phyloP scores from a whole-genome alignment of 805 yeast species.

The Barnettozyma wickerhamii region DNA sequence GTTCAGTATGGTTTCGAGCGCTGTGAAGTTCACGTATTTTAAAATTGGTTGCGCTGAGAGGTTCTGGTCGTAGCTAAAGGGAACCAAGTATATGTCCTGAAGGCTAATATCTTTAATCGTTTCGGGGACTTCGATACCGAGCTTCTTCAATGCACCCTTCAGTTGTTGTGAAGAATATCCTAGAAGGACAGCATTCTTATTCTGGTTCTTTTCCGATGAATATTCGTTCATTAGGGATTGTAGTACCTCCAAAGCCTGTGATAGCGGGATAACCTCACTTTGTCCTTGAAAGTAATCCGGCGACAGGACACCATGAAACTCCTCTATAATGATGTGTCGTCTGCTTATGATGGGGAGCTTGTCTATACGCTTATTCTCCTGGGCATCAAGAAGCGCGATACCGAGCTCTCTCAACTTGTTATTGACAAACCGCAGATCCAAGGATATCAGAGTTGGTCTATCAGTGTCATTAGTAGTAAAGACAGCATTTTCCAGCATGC shows the following conservation, averaged over 20 bases:
- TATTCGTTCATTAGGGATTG: not conserved
- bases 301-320: conserved; percentile 19
- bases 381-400: conserved; percentile 4
- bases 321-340: conserved; percentile 18
- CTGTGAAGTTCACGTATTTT: conserved; percentile 4
- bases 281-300: conserved; percentile 18
- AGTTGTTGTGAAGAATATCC: not conserved
- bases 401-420: conserved; percentile 7
- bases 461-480: conserved; percentile 4
- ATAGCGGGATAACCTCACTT: conserved; percentile 11
- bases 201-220: not conserved
- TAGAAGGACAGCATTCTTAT: too few species aligned
- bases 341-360: not conserved
- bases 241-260: conserved; percentile 4
- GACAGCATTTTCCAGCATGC: conserved; percentile 2
- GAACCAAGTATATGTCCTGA: conserved; percentile 14
- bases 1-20: conserved; percentile 13
- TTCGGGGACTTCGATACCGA: not conserved
- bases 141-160: not conserved
- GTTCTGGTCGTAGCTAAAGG: conserved; percentile 5
- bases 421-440: conserved; percentile 1
- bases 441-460: conserved; percentile 1
- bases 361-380: not conserved
- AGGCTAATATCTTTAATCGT: conserved; percentile 9
- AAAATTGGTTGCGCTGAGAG: conserved; percentile 2